Evolutionary conservation across 2,329 filamentous ascomycete species (phyloP).

Genomic region (Trichoderma semiorbis): DNA sequence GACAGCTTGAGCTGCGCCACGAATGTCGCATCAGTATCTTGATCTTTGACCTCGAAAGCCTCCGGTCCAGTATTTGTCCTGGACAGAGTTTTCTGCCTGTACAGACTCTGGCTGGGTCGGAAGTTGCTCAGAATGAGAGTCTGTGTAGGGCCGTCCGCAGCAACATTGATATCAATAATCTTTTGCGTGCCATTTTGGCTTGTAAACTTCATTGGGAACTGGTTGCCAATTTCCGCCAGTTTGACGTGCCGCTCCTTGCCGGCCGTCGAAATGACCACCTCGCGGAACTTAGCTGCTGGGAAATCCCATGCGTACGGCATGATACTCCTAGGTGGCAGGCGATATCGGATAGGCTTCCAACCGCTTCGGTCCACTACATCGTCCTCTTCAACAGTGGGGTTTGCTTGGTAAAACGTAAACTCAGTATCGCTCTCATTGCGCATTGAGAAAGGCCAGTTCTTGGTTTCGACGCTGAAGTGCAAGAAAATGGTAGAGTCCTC

Average conservation of each 20-base stretch:
- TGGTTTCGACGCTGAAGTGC: constrained; percentile 83
- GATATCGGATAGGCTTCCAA: constrained; percentile 90
- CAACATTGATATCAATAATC: constrained; percentile 94
- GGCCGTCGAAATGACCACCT: constrained; percentile 65
- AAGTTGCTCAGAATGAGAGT: constrained; percentile 93
- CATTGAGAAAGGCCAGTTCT: constrained; percentile 98
- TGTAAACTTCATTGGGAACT: constrained; percentile 88
- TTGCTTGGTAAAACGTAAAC: constrained; percentile 93
- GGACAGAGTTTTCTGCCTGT: constrained; percentile 57
- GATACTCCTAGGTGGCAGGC: constrained; percentile 87
- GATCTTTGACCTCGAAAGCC: constrained; percentile 85
- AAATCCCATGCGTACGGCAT: constrained; percentile 99
- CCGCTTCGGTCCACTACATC: constrained; percentile 78
- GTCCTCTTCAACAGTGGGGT: constrained; percentile 90
- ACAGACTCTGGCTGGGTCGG: constrained; percentile 87
- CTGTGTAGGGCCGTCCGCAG: constrained; percentile 92
- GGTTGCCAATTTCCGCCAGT: constrained; percentile 91
- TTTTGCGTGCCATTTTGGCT: constrained; percentile 67
- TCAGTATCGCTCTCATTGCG: constrained; percentile 96
- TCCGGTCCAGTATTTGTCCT: constrained; percentile 50
- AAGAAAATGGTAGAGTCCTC: constrained; percentile 93
- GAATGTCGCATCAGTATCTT: constrained; percentile 85
- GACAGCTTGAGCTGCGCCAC: constrained; percentile 83
- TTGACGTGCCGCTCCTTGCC: constrained; percentile 78
- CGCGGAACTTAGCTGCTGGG: constrained; percentile 93